Conservation (phyloP, 192 early-diverging fungal genomes). For the Podila horticola region DNA sequence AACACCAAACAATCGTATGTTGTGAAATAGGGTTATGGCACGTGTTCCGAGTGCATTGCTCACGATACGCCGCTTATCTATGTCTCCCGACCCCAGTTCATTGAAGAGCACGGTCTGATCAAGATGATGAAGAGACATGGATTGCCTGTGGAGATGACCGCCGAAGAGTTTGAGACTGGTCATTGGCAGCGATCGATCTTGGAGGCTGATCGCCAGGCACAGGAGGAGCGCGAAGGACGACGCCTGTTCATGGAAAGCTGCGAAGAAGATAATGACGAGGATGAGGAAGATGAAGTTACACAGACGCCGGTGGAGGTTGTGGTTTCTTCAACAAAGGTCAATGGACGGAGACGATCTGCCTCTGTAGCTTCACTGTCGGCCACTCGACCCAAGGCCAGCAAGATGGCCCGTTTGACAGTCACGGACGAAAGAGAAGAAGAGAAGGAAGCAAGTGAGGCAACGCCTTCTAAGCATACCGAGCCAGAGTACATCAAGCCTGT, state of each 20-base stretch:
- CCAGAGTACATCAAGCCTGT: conserved; percentile 24
- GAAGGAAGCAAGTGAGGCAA: not conserved
- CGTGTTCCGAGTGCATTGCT: conserved; percentile 71
- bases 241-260: conserved; percentile 11
- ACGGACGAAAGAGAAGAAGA: not conserved
- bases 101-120: conserved; percentile 65
- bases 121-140: conserved; percentile 68
- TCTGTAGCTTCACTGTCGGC: conserved; percentile 35
- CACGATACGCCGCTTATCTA: conserved; percentile 66
- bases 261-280: conserved; percentile 2
- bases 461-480: not conserved
- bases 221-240: conserved; percentile 32
- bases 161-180: conserved; percentile 66
- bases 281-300: not conserved
- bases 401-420: conserved; percentile 22
- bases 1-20: not conserved
- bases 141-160: conserved; percentile 60
- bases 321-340: not conserved
- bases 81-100: conserved; percentile 69
- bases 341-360: conserved; percentile 10
- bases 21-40: conserved; percentile 63
- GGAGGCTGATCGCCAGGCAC: conserved; percentile 43
- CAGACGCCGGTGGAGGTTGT: not conserved
- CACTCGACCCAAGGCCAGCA: conserved; percentile 12
- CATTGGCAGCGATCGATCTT: conserved; percentile 60